phyloP scores from a whole-genome alignment of 495 filamentous ascomycete genomes.

The Jackrogersella multiformis region DNA sequence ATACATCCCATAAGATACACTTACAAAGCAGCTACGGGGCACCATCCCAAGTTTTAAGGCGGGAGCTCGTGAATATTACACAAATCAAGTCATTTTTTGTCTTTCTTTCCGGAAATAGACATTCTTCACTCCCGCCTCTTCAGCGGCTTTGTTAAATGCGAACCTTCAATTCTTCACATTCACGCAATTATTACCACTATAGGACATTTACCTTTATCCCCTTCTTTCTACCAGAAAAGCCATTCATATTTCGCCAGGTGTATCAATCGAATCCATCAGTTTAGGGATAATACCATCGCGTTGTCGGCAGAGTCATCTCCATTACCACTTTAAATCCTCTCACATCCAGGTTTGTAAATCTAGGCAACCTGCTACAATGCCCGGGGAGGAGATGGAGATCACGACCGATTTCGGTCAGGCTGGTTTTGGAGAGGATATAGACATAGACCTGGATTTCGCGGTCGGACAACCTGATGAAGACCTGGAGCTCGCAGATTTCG shows the following conservation, averaged over 20 bases:
- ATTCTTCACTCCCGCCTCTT: not conserved
- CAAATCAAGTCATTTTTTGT: not conserved
- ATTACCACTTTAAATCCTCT: not conserved
- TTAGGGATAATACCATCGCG: not conserved
- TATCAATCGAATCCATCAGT: slow-evolving; percentile 3
- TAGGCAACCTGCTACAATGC: slow-evolving; percentile 59
- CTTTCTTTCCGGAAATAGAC: slow-evolving; percentile 30
- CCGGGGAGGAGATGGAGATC: slow-evolving; percentile 64
- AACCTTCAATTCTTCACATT: not conserved
- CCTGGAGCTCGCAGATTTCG: slow-evolving; percentile 65
- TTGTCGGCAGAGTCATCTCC: not conserved
- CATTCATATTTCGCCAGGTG: not conserved
- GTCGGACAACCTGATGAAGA: slow-evolving; percentile 69
- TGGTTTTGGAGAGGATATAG: slow-evolving; percentile 69
- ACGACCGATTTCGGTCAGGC: slow-evolving; percentile 55
- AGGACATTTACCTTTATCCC: not conserved
- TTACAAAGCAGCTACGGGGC: not conserved
- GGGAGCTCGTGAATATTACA: not conserved
- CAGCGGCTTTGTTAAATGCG: slow-evolving; percentile 25
- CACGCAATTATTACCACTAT: not conserved
- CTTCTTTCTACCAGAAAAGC: not conserved
- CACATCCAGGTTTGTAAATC: not conserved
- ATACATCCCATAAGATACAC: not conserved
- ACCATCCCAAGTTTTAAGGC: not conserved
- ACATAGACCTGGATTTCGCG: slow-evolving; percentile 77